Conservation (phyloP, 768 basidiomycete genomes). For the Russula sp. region DNA sequence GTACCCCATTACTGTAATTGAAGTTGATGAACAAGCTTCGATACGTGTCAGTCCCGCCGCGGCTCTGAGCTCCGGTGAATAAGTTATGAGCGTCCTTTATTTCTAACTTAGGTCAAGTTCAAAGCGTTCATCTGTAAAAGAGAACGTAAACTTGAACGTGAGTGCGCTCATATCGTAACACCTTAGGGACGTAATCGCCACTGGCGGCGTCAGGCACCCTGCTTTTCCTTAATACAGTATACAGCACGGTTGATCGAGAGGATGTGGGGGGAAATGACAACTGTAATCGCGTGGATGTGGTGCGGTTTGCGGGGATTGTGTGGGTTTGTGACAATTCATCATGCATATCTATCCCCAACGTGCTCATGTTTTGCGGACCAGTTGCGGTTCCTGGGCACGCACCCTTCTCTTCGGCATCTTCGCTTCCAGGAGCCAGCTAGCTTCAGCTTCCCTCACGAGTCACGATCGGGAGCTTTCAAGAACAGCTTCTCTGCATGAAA, state of each 20-base stretch:
- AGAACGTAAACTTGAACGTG: not conserved
- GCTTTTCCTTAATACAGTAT: not conserved
- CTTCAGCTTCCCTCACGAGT: slow-evolving; percentile 38
- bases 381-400: slow-evolving; percentile 44
- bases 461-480: slow-evolving; percentile 44
- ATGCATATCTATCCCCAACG: slow-evolving; percentile 46
- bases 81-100: no score
- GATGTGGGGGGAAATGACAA: not conserved
- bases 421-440: slow-evolving; percentile 40
- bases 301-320: slow-evolving; percentile 51
- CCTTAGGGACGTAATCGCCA: not conserved
- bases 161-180: not conserved
- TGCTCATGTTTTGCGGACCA: slow-evolving; percentile 35
- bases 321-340: slow-evolving; percentile 35
- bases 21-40: slow-evolving; percentile 47
- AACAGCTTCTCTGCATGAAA: slow-evolving; percentile 44
- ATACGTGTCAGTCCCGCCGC: no score
- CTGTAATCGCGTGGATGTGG: slow-evolving; percentile 52
- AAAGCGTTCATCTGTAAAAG: not conserved
- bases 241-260: not conserved
- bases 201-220: not conserved
- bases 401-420: slow-evolving; percentile 36
- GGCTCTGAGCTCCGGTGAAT: no score
- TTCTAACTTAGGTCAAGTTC: no score
- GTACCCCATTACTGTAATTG: no score